Evolutionary conservation across 2,329 filamentous ascomycete species (phyloP), one percentile per base, ranked within the genome.

Genomic region (Dothistroma pini): DNA sequence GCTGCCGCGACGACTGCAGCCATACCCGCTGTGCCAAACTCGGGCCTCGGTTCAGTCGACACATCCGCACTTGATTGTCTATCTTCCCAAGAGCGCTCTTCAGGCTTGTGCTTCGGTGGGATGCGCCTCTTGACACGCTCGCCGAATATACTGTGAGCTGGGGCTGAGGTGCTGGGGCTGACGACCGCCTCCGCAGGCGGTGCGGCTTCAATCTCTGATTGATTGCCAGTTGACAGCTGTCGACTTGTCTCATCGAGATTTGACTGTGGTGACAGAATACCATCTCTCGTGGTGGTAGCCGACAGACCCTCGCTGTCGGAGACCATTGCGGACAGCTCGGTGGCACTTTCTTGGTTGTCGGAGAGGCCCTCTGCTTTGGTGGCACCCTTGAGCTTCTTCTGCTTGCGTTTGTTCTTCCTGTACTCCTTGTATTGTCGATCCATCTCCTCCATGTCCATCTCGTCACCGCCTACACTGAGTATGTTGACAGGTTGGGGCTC

Each of bases 361-460:
- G 64, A 65, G 4, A 56, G 57, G 29, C 54, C 63, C 35, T 52
- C 63, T 38, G 62, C 59, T 54, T 54, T 64, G 14, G 58, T 57
- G 35, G 58, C 59, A 57, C 66, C 65, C 59, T 68, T 68, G 22
- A 69, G 61, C 63, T 73, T 69, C 64, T 71, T 73, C 55, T 70
- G 69, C 57, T 70, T 68, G 48, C 71, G 67, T 47, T 70, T 68
- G 25, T 72, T 72, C 61, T 70, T 73, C 65, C 70, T 73, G 66
- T 71, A 73, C 22, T 68, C 68, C 48, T 65, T 69, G 62, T 72
- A 74, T 3, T 68, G 69, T 38, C 69, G 63, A 59, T 72, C 70
- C 70, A 72, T 72, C n/a, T 72, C 71, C 34, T 73, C 71, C n/a
- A 73, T 66, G 53, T 73, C 71, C 65, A 71, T 69, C 29, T 72